Percentiles rank a stretch among this genome's conserved stretches.
Conservation (phyloP, 2,329 filamentous ascomycete genomes). For the Neocatenulostroma microsporum region DNA sequence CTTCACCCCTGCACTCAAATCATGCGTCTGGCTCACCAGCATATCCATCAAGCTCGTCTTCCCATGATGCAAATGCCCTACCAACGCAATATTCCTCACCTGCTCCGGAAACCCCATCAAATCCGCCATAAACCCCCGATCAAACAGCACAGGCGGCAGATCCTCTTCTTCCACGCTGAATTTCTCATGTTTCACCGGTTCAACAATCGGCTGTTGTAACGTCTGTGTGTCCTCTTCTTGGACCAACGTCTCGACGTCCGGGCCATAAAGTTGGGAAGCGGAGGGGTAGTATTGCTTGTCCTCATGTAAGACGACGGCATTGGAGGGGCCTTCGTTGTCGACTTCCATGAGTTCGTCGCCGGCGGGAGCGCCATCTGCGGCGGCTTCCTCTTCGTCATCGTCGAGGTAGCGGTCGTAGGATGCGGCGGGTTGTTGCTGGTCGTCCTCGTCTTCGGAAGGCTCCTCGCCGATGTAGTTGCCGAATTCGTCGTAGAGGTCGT, state of each 20-base stretch:
- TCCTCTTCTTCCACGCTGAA: constrained; percentile 93
- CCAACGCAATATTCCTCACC: constrained; percentile 84
- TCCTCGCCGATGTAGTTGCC: constrained; percentile 98
- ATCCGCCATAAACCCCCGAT: constrained; percentile 87
- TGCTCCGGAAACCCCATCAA: constrained; percentile 94
- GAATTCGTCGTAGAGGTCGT: constrained; percentile 98
- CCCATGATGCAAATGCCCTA: constrained; percentile 90
- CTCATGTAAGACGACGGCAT: constrained; percentile 95
- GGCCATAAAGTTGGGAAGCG: constrained; percentile 90
- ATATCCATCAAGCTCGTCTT: constrained; percentile 99
- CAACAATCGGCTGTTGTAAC: constrained; percentile 84
- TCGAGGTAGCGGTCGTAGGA: constrained; percentile 73
- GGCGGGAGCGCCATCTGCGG: constrained; percentile 38
- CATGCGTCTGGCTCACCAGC: constrained; percentile 91
- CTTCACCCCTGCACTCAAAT: constrained; percentile 58
- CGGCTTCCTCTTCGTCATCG: constrained; percentile 58
- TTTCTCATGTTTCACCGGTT: constrained; percentile 88
- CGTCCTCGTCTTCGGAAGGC: constrained; percentile 68
- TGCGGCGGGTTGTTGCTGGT: constrained; percentile 51
- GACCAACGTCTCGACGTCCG: constrained; percentile 89
- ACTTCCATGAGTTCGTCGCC: constrained; percentile 87
- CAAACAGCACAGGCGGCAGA: constrained; percentile 79
- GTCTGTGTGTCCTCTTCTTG: constrained; percentile 97
- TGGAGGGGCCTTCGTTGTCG: constrained; percentile 83
- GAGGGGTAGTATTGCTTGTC: constrained; percentile 99